These are phyloP conservation scores for Boeremia exigua DNA, from an alignment of 2,329 filamentous ascomycete species.

Conservation along the genomic window DNA sequence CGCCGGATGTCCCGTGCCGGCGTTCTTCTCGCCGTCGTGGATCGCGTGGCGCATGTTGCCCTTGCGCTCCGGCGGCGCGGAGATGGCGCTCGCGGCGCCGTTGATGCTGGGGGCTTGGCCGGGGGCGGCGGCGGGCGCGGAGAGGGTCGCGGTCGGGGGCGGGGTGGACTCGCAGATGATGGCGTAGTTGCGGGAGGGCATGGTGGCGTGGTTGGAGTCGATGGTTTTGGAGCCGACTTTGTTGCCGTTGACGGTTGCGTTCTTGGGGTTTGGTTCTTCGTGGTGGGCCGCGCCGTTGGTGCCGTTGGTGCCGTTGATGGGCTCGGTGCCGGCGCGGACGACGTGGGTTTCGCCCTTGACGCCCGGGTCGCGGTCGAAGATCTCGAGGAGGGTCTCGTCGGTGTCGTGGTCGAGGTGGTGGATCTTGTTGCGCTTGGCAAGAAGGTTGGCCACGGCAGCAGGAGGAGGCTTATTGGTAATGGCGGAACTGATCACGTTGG, in stretches of 20 bases:
- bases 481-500: conserved; percentile 68
- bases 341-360: conserved; percentile 33
- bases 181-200: conserved; percentile 72
- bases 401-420: conserved; percentile 68
- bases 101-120: conserved; percentile 33
- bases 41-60: conserved; percentile 69
- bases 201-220: conserved; percentile 81
- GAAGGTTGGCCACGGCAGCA: conserved; percentile 67
- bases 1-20: conserved; percentile 79
- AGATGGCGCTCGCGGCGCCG: conserved; percentile 37
- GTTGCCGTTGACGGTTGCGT: conserved; percentile 29
- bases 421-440: conserved; percentile 69
- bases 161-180: conserved; percentile 62
- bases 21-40: conserved; percentile 76
- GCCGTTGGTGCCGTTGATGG: conserved; percentile 25
- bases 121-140: conserved; percentile 26
- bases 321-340: conserved; percentile 19
- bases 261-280: conserved; percentile 6
- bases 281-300: conserved; percentile 23
- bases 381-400: conserved; percentile 67
- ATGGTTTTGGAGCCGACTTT: conserved; percentile 64
- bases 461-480: conserved; percentile 74
- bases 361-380: conserved; percentile 67
- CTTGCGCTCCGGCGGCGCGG: conserved; percentile 52
- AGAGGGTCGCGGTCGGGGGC: conserved; percentile 28